Conservation (phyloP, 1,139 yeast genomes). For the Saccharomyces hybrid region DNA sequence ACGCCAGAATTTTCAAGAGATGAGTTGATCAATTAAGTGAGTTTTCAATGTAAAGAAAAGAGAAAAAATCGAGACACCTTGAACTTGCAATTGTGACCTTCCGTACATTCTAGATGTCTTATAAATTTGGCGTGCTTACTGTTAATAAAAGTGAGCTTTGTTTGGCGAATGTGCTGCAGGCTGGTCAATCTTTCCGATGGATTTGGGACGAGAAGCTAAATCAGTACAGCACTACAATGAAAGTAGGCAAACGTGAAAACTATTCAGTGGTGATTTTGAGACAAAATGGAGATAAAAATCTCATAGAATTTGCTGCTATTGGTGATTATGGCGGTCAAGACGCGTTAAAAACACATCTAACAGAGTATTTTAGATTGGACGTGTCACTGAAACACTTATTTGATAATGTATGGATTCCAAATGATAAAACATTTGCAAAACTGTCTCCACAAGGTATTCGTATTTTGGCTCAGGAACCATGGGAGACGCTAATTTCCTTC, state of each 20-base stretch:
- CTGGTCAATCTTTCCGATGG: conserved; percentile 74
- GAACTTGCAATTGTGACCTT: neutral
- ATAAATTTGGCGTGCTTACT: neutral
- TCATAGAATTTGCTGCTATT: conserved; percentile 18
- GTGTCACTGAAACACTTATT: conserved; percentile 44
- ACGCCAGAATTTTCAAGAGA: neutral
- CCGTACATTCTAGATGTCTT: neutral
- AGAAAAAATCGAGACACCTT: no score
- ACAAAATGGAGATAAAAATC: conserved; percentile 16
- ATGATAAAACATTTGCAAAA: conserved; percentile 44
- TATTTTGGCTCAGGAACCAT: conserved; percentile 85
- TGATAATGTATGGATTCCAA: conserved; percentile 53
- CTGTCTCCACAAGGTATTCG: conserved; percentile 54
- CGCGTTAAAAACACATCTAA: conserved; percentile 35
- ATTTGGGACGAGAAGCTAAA: conserved; percentile 20
- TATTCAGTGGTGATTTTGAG: conserved; percentile 35
- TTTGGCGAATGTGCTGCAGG: conserved; percentile 64
- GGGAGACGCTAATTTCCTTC: conserved; percentile 88
- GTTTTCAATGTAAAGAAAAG: neutral
- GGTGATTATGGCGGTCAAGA: conserved; percentile 9
- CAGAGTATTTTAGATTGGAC: conserved; percentile 64
- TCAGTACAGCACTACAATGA: conserved; percentile 22
- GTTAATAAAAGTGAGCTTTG: conserved; percentile 40
- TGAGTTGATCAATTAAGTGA: neutral
- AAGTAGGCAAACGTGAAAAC: conserved; percentile 12